Conservation (phyloP, 2,329 filamentous ascomycete species). For the Verticillium isaacii region DNA sequence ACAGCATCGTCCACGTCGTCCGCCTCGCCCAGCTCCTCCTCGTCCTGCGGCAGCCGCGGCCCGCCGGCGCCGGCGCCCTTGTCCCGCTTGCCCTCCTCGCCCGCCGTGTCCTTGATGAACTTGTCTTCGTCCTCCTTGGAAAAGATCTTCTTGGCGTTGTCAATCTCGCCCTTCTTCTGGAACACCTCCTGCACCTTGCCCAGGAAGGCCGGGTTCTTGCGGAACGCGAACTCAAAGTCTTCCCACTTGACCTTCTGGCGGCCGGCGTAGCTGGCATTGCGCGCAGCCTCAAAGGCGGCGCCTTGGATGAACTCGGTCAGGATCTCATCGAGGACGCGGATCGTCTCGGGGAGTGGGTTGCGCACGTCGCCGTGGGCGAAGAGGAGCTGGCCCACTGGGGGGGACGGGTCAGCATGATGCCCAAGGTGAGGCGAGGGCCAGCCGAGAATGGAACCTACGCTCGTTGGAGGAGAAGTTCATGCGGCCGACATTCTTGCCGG, state of each 20-base stretch:
- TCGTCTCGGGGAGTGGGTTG: conserved; percentile 75
- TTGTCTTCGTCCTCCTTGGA: conserved; percentile 62
- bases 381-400: conserved; percentile 65
- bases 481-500: conserved; percentile 75
- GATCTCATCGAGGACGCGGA: conserved; percentile 88
- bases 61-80: conserved; percentile 19
- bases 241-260: conserved; percentile 98
- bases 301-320: conserved; percentile 96
- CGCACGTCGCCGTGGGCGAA: conserved; percentile 76
- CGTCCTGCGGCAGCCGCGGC: conserved; percentile 25
- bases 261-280: conserved; percentile 77
- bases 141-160: conserved; percentile 73
- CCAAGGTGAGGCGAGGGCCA: not conserved
- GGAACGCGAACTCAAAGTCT: conserved; percentile 92
- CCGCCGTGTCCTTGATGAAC: conserved; percentile 47
- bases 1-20: conserved; percentile 42
- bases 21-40: conserved; percentile 47
- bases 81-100: conserved; percentile 33
- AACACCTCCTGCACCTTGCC: conserved; percentile 87
- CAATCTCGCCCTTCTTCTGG: conserved; percentile 82
- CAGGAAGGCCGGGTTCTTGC: conserved; percentile 78
- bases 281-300: conserved; percentile 83
- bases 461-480: conserved; percentile 74
- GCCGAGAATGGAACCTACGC: conserved; percentile 41
- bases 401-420: not conserved